These are phyloP conservation scores for Aspergillus piperis DNA, from an alignment of 2,329 filamentous ascomycete species.

Conservation along the genomic window DNA sequence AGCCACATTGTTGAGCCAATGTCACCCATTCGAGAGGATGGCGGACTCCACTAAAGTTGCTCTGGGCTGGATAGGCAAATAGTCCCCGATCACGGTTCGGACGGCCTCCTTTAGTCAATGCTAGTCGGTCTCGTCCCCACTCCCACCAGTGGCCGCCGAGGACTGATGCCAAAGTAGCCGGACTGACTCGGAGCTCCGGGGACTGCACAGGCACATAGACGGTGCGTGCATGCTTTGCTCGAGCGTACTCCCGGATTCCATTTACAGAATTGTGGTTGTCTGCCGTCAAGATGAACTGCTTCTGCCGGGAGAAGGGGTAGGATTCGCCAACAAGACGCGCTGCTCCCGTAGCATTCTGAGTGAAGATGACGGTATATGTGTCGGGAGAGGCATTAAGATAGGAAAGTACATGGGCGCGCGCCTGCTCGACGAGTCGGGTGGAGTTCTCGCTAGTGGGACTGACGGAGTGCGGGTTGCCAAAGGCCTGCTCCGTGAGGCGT, in stretches of 20 bases:
- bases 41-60: conserved; percentile 15
- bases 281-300: conserved; percentile 8
- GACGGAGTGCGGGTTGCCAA: conserved; percentile 12
- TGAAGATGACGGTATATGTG: conserved; percentile 14
- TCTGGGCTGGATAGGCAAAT: conserved; percentile 16
- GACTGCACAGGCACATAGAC: conserved; percentile 10
- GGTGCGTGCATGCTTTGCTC: conserved; percentile 5
- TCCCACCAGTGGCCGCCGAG: conserved; percentile 1
- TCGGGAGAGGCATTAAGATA: conserved; percentile 11
- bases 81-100: conserved; percentile 7
- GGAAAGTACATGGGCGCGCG: conserved; percentile 5
- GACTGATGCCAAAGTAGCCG: background rate
- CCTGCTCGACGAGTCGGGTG: conserved; percentile 10
- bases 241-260: conserved; percentile 13
- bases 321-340: conserved; percentile 13
- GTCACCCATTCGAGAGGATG: conserved; percentile 13
- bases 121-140: background rate
- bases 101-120: background rate
- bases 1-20: conserved; percentile 9
- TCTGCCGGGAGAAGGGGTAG: conserved; percentile 7
- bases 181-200: conserved; percentile 9
- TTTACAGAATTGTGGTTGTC: conserved; percentile 18
- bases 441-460: conserved; percentile 14
- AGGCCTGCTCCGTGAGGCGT: conserved; percentile 6
- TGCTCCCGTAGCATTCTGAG: conserved; percentile 13